Evolutionary conservation across 345 rosid species (phyloP), one percentile per base, ranked within the genome.

Genomic region (Murraya paniculata): DNA sequence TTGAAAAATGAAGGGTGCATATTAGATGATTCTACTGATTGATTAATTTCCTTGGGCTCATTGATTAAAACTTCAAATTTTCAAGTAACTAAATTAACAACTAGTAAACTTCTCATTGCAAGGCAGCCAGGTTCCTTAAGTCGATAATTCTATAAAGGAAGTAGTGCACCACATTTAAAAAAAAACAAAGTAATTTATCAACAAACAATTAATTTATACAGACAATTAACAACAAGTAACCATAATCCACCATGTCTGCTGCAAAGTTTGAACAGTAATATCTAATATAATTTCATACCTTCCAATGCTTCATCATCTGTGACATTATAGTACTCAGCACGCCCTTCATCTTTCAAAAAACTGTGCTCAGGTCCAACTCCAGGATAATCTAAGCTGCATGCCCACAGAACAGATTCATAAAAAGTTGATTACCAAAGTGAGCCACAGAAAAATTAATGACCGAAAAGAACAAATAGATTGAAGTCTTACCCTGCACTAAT

Each of bases 281-380:
- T 55, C 39, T 2, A 77, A 22, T 48, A 33, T 36, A 60, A 59
- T 28, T 68, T 14, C 70, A 24, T 86, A 92, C 98, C 99, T 87
- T 94, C 94, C 83, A 96, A 76, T 4, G 98, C 99, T 84, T 94
- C 98, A 64, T 87, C 92, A 79, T 94, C 98, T 0, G 98, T 94
- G 65, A 91, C 87, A 53, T 90, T 84, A 58, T 89, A 80, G 86
- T 96, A 96, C 75, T 94, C 98, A 62, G 97, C 98, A 22, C 97
- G 91, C 18, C 93, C 93, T 76, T 60, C 82, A 77, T 96, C 98
- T 85, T 96, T 94, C 82, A 94, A 83, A 79, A 94, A 96, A 84
- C 97, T 92, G 53, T 96, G 99, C 87, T 96, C 98, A 2, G 98
- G 98, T 85, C 99, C 99, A 71, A 94, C 97, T 86, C 98, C 98